Percentiles rank a stretch among this genome's conserved stretches.
Evolutionary conservation across 352 stramenopile genomes (phyloP).

Genomic region (Phytophthora cryptogea): DNA sequence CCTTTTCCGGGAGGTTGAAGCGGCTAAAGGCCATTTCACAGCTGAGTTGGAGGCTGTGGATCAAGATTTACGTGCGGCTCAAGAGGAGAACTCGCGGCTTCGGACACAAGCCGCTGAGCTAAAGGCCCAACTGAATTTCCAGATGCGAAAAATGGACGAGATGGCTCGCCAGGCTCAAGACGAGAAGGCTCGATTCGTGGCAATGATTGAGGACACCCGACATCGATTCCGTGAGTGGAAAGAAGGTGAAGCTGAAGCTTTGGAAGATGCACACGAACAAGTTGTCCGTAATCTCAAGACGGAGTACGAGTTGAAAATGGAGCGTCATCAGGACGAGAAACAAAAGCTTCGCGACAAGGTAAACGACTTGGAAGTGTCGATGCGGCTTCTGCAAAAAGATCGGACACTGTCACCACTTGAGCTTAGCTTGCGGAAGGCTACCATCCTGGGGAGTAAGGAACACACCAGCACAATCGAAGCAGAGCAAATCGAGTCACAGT

Average conservation of each 20-base stretch:
- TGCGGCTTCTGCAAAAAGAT: conserved; percentile 69
- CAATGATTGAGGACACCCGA: conserved; percentile 54
- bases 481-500: conserved; percentile 59
- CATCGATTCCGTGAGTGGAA: conserved; percentile 74
- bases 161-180: conserved; percentile 48
- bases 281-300: conserved; percentile 54
- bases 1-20: conserved; percentile 60
- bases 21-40: conserved; percentile 45
- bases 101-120: conserved; percentile 43
- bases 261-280: conserved; percentile 52
- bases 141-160: conserved; percentile 57
- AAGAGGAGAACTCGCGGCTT: conserved; percentile 58
- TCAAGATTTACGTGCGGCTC: conserved; percentile 25
- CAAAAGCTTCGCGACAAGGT: conserved; percentile 77
- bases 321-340: conserved; percentile 71
- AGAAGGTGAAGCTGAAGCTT: conserved; percentile 45
- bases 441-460: conserved; percentile 58
- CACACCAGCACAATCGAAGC: conserved; percentile 44
- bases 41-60: conserved; percentile 45
- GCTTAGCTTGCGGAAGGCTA: conserved; percentile 63
- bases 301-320: conserved; percentile 71
- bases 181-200: conserved; percentile 61
- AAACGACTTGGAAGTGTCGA: conserved; percentile 71
- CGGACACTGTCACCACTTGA: conserved; percentile 63
- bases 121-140: conserved; percentile 45